These are phyloP conservation scores for Salix purpurea DNA, from an alignment of 345 rosid species.

Conservation along the genomic window DNA sequence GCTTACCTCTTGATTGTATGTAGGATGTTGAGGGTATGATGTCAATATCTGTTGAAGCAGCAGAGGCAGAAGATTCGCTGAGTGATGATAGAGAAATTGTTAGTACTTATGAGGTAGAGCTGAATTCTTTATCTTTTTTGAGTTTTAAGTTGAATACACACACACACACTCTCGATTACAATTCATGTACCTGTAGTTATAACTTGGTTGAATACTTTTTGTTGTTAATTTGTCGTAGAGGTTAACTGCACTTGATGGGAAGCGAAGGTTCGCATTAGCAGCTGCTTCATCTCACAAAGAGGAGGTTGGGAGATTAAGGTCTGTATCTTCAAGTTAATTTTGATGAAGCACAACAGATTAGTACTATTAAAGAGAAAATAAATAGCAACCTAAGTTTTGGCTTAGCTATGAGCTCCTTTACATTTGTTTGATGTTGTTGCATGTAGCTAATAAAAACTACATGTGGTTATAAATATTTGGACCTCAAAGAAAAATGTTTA, in stretches of 20 bases:
- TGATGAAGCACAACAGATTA: background rate
- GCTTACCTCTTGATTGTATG: constrained; percentile 15
- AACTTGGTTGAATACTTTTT: background rate
- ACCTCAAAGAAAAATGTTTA: background rate
- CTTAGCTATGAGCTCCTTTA: background rate
- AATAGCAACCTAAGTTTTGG: background rate
- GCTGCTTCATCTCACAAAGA: constrained; percentile 84
- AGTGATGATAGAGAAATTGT: constrained; percentile 93
- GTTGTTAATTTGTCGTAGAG: constrained; percentile 45
- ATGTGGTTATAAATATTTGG: background rate
- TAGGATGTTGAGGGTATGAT: constrained; percentile 99
- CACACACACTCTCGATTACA: no score
- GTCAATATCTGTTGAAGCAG: constrained; percentile 98
- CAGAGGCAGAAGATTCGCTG: constrained; percentile 86
- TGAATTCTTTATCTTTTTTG: background rate
- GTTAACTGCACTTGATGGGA: constrained; percentile 96
- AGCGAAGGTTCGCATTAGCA: constrained; percentile 95
- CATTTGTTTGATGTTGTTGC: background rate
- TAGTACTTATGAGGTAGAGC: constrained; percentile 83
- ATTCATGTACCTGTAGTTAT: background rate
- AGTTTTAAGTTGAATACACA: background rate
- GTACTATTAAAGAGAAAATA: background rate
- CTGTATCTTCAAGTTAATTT: constrained; percentile 13
- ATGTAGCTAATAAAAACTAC: background rate
- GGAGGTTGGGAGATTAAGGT: constrained; percentile 94